Percentiles rank a stretch among this genome's conserved stretches.
These are phyloP conservation scores for Astraeus odoratus DNA, from an alignment of 768 basidiomycete genomes.

Conservation along the genomic window DNA sequence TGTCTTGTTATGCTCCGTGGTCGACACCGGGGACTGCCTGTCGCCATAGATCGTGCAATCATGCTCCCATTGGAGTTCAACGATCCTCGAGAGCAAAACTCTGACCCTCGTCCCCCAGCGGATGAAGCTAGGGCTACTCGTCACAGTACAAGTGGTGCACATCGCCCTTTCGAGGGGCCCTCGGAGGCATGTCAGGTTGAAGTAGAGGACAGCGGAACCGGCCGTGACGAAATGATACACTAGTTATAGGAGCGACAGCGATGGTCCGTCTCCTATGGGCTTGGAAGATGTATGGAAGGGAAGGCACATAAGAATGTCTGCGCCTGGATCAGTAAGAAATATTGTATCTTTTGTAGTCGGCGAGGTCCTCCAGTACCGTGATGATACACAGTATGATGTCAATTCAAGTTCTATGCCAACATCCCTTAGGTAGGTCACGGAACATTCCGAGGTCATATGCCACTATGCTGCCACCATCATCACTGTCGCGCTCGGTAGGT, in stretches of 20 bases:
- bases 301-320: not conserved
- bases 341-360: too few species aligned
- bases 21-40: slow-evolving; percentile 81
- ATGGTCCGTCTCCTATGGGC: not conserved
- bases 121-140: slow-evolving; percentile 12
- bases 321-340: too few species aligned
- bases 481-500: not conserved
- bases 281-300: not conserved
- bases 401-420: too few species aligned
- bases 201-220: not conserved
- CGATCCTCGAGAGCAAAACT: slow-evolving; percentile 15
- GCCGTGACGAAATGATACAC: not conserved
- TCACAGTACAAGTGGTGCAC: not conserved
- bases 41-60: slow-evolving; percentile 84
- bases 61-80: slow-evolving; percentile 67
- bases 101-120: not conserved
- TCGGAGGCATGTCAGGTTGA: not conserved
- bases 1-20: slow-evolving; percentile 91
- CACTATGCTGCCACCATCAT: slow-evolving; percentile 1
- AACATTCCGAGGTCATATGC: not conserved
- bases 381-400: too few species aligned
- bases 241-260: not conserved
- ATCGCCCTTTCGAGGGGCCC: not conserved
- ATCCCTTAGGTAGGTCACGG: too few species aligned
- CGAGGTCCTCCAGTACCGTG: too few species aligned